Percentiles rank a stretch among this genome's conserved stretches.
Conservation (phyloP, 768 basidiomycete species). For the Chalciporus chontae region DNA sequence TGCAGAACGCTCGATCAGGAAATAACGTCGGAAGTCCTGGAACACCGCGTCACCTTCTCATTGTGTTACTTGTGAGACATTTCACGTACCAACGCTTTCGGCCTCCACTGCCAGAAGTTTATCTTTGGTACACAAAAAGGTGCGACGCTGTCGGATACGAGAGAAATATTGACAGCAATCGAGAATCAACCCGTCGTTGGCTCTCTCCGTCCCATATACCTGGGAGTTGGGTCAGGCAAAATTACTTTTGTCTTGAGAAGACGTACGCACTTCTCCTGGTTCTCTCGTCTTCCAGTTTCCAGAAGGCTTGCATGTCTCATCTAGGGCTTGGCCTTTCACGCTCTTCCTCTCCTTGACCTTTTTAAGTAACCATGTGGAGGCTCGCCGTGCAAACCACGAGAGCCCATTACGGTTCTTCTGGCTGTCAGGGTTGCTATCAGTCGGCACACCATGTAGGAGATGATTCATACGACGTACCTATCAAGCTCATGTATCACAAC, state of each 20-base stretch:
- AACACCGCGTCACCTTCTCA: constrained; percentile 13
- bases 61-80: neutral
- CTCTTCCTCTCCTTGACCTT: constrained; percentile 54
- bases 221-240: constrained; percentile 6
- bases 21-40: constrained; percentile 24
- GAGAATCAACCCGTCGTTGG: constrained; percentile 68
- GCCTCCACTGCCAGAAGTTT: constrained; percentile 59
- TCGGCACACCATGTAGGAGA: neutral
- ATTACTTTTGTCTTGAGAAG: neutral
- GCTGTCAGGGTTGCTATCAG: constrained; percentile 20
- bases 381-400: constrained; percentile 66
- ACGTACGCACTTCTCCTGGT: constrained; percentile 37
- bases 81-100: constrained; percentile 40
- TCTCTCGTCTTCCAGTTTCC: constrained; percentile 58
- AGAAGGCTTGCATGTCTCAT: constrained; percentile 59
- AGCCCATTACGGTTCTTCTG: constrained; percentile 39
- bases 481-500: constrained; percentile 79
- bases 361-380: constrained; percentile 64
- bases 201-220: constrained; percentile 34
- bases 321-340: constrained; percentile 59
- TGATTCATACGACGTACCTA: constrained; percentile 39
- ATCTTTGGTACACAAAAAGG: constrained; percentile 67
- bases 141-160: constrained; percentile 38
- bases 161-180: constrained; percentile 71
- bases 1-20: constrained; percentile 38